A percentile compares a stretch with the other conserved stretches of the same genome.
Evolutionary conservation across 2,329 filamentous ascomycete species (phyloP).

Genomic region (Cercospora zeina): DNA sequence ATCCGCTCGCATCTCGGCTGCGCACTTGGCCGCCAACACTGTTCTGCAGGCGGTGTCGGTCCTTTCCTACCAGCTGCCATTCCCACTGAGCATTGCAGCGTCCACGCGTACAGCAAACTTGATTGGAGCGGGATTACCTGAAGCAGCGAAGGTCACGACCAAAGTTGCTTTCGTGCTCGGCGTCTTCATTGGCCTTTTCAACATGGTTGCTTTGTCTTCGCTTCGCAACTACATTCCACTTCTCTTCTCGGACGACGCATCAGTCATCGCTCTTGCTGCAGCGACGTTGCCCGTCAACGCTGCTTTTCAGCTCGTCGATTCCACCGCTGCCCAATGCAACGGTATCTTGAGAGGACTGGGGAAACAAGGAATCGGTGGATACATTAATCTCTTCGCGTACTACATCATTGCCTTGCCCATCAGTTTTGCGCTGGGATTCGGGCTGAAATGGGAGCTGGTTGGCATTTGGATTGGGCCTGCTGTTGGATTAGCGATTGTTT

Average conservation of each 20-base stretch:
- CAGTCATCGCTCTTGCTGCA: slow-evolving; percentile 67
- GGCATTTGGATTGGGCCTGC: slow-evolving; percentile 71
- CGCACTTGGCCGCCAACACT: slow-evolving; percentile 82
- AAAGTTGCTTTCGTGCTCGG: slow-evolving; percentile 71
- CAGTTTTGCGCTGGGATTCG: slow-evolving; percentile 75
- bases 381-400: slow-evolving; percentile 82
- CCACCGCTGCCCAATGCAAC: slow-evolving; percentile 74
- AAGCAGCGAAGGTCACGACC: slow-evolving; percentile 77
- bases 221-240: slow-evolving; percentile 73
- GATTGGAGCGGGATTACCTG: slow-evolving; percentile 80
- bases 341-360: slow-evolving; percentile 85
- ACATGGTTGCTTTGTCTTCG: slow-evolving; percentile 67
- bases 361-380: slow-evolving; percentile 84
- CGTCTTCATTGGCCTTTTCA: slow-evolving; percentile 72
- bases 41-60: slow-evolving; percentile 76
- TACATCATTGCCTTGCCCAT: slow-evolving; percentile 84
- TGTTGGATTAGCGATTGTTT: slow-evolving; percentile 66
- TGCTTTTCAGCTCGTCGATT: slow-evolving; percentile 87
- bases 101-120: slow-evolving; percentile 89
- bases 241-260: slow-evolving; percentile 69
- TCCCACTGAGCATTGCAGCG: slow-evolving; percentile 83
- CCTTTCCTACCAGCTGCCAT: slow-evolving; percentile 87
- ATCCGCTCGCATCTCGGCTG: slow-evolving; percentile 74
- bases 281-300: slow-evolving; percentile 76
- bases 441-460: slow-evolving; percentile 70